A percentile compares a stretch with the other conserved stretches of the same genome.
phyloP scores from a whole-genome alignment of 2,329 filamentous ascomycete genomes.

The Leptographium lundbergii region DNA sequence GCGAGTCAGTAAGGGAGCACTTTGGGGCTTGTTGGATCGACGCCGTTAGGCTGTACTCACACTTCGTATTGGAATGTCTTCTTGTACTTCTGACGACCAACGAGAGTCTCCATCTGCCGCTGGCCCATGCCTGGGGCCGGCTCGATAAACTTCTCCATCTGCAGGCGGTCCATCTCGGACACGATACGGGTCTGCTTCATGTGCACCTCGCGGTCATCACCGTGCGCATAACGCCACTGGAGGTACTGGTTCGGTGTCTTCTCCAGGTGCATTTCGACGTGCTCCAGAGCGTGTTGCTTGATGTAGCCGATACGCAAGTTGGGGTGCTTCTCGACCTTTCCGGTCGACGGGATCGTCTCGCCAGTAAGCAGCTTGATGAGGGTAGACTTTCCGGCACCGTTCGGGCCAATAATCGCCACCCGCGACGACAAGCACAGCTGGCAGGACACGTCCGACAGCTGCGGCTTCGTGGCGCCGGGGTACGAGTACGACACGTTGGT shows the following conservation, averaged over 20 bases:
- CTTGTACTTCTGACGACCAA: constrained; percentile 97
- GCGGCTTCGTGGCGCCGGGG: constrained; percentile 77
- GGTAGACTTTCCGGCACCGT: constrained; percentile 96
- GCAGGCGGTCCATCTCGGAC: constrained; percentile 70
- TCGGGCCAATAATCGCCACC: constrained; percentile 91
- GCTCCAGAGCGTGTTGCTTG: constrained; percentile 96
- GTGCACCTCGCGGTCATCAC: constrained; percentile 91
- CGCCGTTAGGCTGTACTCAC: constrained; percentile 31
- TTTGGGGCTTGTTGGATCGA: too few relatives aligned
- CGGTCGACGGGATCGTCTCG: constrained; percentile 69
- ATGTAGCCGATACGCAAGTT: constrained; percentile 99
- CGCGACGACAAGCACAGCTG: constrained; percentile 80
- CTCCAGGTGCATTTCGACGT: constrained; percentile 98
- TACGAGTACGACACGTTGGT: constrained; percentile 86
- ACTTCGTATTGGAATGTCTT: constrained; percentile 98
- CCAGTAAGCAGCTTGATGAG: constrained; percentile 96
- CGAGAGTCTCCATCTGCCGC: constrained; percentile 72
- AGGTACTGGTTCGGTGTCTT: constrained; percentile 99
- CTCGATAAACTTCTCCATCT: constrained; percentile 86
- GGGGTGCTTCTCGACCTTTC: constrained; percentile 94
- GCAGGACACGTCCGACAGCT: constrained; percentile 77
- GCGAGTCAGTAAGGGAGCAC: constrained; percentile 11
- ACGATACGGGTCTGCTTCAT: constrained; percentile 94
- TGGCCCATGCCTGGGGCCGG: constrained; percentile 68
- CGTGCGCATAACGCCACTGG: constrained; percentile 95